Conservation (phyloP, 2,329 filamentous ascomycete species). For the Cladosporium sp. region DNA sequence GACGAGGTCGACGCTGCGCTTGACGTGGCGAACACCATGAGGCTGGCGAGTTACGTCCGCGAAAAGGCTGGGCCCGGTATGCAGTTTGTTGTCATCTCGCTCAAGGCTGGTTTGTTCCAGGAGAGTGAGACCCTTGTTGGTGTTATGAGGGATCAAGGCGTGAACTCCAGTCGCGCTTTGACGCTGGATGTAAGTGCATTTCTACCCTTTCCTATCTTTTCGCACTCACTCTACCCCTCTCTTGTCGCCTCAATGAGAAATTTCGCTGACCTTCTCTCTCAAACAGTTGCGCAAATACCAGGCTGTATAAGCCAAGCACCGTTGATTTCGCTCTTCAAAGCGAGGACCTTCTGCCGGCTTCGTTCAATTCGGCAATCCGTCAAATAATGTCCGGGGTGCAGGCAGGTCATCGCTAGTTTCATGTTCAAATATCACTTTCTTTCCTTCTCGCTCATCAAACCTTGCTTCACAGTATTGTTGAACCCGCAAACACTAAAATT, state of each 20-base stretch:
- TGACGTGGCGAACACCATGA: constrained; percentile 95
- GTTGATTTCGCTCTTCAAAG: no score
- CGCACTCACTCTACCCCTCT: background rate
- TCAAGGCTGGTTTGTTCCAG: constrained; percentile 94
- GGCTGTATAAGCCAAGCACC: background rate
- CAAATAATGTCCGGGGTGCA: no score
- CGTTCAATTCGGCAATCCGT: no score
- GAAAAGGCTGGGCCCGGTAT: constrained; percentile 94
- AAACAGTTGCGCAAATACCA: constrained; percentile 10
- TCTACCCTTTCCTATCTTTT: background rate
- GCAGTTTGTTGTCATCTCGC: constrained; percentile 97
- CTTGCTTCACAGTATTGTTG: no score
- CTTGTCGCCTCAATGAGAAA: background rate
- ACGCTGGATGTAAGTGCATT: constrained; percentile 81
- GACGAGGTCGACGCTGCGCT: constrained; percentile 97
- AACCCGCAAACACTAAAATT: no score
- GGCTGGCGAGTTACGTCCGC: constrained; percentile 92
- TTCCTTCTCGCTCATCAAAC: no score
- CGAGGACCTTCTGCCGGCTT: no score
- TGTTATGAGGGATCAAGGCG: constrained; percentile 89
- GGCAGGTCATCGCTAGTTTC: no score
- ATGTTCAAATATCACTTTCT: no score
- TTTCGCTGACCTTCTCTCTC: background rate
- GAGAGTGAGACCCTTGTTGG: constrained; percentile 93
- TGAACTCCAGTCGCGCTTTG: constrained; percentile 85